Evolutionary conservation across 805 yeast species (phyloP).

Genomic region (Kuraishia borneana): DNA sequence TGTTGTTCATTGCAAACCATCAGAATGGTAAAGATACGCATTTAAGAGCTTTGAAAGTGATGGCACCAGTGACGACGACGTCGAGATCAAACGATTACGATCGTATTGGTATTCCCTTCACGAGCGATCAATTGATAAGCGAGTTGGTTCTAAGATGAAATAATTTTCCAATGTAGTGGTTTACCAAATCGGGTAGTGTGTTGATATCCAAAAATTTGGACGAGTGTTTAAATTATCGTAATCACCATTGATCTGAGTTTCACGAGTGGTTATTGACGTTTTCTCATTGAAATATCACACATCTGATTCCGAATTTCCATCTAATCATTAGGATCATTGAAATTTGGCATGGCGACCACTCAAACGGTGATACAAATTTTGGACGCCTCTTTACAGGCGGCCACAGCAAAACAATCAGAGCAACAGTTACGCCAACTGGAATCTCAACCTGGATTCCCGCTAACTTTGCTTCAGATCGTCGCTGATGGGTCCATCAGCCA

Average conservation of each 20-base stretch:
- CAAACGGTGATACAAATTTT: conserved; percentile 42
- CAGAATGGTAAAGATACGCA: conserved; percentile 97
- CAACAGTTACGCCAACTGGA: conserved; percentile 53
- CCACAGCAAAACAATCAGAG: conserved; percentile 59
- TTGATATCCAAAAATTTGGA: not conserved
- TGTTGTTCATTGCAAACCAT: conserved; percentile 64
- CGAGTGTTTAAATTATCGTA: too few relatives aligned
- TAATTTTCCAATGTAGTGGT: not conserved
- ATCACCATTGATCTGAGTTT: too few relatives aligned
- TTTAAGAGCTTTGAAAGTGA: conserved; percentile 60
- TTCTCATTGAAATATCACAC: not conserved
- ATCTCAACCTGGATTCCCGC: conserved; percentile 58
- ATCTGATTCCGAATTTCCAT: not conserved
- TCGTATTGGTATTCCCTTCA: conserved; percentile 18
- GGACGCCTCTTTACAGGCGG: conserved; percentile 55
- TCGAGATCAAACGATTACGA: conserved; percentile 12
- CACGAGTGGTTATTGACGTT: too few relatives aligned
- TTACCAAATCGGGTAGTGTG: not conserved
- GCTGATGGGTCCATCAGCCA: conserved; percentile 44
- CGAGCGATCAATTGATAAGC: conserved; percentile 18
- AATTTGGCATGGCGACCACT: conserved; percentile 23
- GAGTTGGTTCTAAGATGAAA: conserved; percentile 11
- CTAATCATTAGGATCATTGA: not conserved
- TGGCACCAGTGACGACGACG: conserved; percentile 26
- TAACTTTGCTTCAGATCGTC: conserved; percentile 65